Evolutionary conservation across 352 stramenopile species (phyloP).

Genomic region (Globisporangium uncinulatum): DNA sequence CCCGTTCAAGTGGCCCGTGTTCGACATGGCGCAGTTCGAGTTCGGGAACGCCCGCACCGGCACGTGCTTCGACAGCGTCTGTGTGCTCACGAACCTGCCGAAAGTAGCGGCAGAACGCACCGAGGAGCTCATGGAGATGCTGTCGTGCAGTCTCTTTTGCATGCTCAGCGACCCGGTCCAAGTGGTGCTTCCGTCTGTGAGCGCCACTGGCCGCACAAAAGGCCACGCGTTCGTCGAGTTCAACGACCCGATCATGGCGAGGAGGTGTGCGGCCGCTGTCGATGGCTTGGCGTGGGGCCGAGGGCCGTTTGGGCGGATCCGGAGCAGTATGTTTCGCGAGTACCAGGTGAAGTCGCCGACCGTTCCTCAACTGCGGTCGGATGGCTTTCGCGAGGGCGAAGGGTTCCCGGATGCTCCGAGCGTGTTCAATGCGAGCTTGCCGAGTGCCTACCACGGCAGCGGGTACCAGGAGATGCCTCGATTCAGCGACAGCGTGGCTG

Average conservation of each 20-base stretch:
- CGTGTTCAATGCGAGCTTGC: neutral
- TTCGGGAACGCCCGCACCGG: conserved; percentile 70
- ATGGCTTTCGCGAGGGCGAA: neutral
- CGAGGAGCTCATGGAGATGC: conserved; percentile 66
- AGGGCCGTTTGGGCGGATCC: conserved; percentile 53
- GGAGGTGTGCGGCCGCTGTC: conserved; percentile 40
- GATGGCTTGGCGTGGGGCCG: conserved; percentile 71
- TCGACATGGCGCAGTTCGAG: conserved; percentile 87
- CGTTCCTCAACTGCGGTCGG: conserved; percentile 10
- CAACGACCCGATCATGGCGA: conserved; percentile 59
- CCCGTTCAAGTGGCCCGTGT: conserved; percentile 83
- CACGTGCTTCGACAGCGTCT: conserved; percentile 81
- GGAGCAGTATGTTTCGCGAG: conserved; percentile 69
- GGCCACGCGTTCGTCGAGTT: conserved; percentile 84
- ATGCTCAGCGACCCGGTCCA: conserved; percentile 82
- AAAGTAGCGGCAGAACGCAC: conserved; percentile 69
- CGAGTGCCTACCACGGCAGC: conserved; percentile 1
- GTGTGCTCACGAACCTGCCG: conserved; percentile 76
- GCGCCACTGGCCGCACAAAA: conserved; percentile 56
- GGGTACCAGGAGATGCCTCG: neutral
- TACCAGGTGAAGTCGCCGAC: conserved; percentile 67
- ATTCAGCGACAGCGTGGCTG: neutral
- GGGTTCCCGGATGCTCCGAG: neutral
- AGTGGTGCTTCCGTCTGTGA: conserved; percentile 69
- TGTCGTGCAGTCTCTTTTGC: conserved; percentile 71